Conservation (phyloP, 805 yeast genomes). For the Cyberlindnera saturnus region DNA sequence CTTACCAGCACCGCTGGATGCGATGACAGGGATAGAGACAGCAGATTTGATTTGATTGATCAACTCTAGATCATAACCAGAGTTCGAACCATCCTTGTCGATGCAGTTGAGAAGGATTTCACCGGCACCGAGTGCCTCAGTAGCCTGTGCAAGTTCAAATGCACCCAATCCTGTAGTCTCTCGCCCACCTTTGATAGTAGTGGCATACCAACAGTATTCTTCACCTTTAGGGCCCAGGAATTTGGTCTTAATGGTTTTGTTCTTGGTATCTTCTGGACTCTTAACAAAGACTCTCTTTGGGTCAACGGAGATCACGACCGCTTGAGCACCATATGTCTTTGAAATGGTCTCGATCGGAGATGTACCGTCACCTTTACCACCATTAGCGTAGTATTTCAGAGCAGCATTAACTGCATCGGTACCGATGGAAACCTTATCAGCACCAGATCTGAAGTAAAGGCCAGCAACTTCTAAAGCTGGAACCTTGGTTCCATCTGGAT, state of each 20-base stretch:
- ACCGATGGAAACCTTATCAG: constrained; percentile 98
- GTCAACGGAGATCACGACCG: constrained; percentile 97
- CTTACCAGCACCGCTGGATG: constrained; percentile 95
- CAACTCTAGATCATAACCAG: constrained; percentile 88
- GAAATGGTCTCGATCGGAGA: constrained; percentile 94
- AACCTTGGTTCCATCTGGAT: constrained; percentile 72
- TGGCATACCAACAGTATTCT: constrained; percentile 86
- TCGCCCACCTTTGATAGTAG: constrained; percentile 96
- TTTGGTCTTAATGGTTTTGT: constrained; percentile 57
- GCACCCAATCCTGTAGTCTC: constrained; percentile 89
- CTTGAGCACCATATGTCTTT: constrained; percentile 89
- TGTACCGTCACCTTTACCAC: constrained; percentile 55
- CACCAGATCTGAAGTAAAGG: constrained; percentile 91
- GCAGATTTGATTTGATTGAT: constrained; percentile 70
- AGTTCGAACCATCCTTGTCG: constrained; percentile 94
- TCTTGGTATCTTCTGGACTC: constrained; percentile 52
- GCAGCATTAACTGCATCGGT: constrained; percentile 94
- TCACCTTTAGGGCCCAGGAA: constrained; percentile 86
- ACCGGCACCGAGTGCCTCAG: constrained; percentile 94
- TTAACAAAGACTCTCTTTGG: constrained; percentile 83
- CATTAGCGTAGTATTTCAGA: constrained; percentile 63
- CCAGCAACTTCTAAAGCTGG: constrained; percentile 91
- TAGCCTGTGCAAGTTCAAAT: constrained; percentile 77
- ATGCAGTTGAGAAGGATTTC: constrained; percentile 90
- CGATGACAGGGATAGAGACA: constrained; percentile 88